phyloP scores from a whole-genome alignment of 352 stramenopile species.

The Paralagenidium karlingii region DNA sequence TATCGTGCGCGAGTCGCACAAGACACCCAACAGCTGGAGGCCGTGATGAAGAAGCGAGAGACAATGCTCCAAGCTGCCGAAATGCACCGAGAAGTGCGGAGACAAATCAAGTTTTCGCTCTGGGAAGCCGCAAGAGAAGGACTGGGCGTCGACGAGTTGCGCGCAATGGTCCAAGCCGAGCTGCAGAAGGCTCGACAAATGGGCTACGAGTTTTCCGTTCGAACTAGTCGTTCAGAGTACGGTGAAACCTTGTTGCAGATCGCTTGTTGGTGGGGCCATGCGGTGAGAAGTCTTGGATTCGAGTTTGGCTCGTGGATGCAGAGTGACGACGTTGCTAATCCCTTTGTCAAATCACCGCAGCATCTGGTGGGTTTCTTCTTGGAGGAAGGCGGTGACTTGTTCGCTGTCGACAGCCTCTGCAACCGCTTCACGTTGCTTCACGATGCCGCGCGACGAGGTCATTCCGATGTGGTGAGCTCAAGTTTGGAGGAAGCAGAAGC shows the following conservation, averaged over 20 bases:
- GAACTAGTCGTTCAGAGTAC: conserved; percentile 25
- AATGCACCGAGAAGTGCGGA: conserved; percentile 6
- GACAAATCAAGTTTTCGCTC: conserved; percentile 34
- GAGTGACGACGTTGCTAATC: too few relatives aligned
- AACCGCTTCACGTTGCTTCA: conserved; percentile 58
- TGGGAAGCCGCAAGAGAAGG: conserved; percentile 57
- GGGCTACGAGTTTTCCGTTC: conserved; percentile 40
- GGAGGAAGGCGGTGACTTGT: conserved; percentile 37
- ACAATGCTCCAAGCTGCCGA: conserved; percentile 10
- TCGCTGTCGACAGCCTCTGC: conserved; percentile 29
- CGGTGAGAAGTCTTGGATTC: conserved; percentile 16
- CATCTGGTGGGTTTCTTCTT: conserved; percentile 42
- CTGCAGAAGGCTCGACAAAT: conserved; percentile 48
- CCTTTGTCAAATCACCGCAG: conserved; percentile 4
- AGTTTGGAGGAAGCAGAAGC: too few relatives aligned
- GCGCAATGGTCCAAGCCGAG: conserved; percentile 35
- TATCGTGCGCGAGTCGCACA: not conserved
- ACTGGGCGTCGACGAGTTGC: conserved; percentile 24
- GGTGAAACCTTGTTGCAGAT: conserved; percentile 54
- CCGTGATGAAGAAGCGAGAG: conserved; percentile 6
- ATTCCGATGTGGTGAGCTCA: conserved; percentile 28
- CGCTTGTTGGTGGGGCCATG: conserved; percentile 55
- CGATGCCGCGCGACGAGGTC: conserved; percentile 38
- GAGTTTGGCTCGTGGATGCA: too few relatives aligned
- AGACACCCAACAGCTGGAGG: conserved; percentile 3